Percentiles rank a stretch among this genome's conserved stretches.
phyloP scores from a whole-genome alignment of 2,329 filamentous ascomycete genomes.

The Exophiala spinifera region DNA sequence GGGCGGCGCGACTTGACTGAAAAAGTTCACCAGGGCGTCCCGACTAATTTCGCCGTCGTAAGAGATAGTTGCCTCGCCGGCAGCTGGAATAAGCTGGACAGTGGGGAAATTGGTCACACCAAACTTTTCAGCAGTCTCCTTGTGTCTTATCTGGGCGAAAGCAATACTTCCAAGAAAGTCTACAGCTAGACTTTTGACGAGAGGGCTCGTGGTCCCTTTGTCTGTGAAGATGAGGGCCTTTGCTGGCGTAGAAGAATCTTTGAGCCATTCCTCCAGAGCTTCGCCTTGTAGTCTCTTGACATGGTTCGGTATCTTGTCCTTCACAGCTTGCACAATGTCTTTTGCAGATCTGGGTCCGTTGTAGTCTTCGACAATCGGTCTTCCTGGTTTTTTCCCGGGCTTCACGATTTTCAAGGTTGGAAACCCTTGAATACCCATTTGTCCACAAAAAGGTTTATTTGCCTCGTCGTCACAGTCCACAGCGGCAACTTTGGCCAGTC shows the following conservation, averaged over 20 bases:
- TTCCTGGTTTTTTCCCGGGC: conserved; percentile 75
- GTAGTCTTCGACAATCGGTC: conserved; percentile 86
- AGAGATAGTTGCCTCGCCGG: conserved; percentile 63
- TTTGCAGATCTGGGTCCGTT: conserved; percentile 79
- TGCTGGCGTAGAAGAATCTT: conserved; percentile 62
- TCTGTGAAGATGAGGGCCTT: conserved; percentile 93
- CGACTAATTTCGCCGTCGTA: conserved; percentile 87
- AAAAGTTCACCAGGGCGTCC: conserved; percentile 73
- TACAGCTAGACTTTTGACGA: conserved; percentile 80
- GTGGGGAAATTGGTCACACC: conserved; percentile 75
- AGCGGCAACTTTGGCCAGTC: conserved; percentile 89
- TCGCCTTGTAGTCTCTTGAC: conserved; percentile 79
- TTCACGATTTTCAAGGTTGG: conserved; percentile 92
- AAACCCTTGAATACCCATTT: conserved; percentile 88
- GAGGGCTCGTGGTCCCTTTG: conserved; percentile 80
- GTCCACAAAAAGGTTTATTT: conserved; percentile 83
- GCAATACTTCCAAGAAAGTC: conserved; percentile 80
- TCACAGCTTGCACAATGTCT: conserved; percentile 79
- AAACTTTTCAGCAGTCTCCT: conserved; percentile 71
- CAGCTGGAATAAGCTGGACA: conserved; percentile 73
- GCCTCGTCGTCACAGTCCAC: conserved; percentile 90
- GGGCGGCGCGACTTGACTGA: conserved; percentile 72
- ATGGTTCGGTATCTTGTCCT: conserved; percentile 86
- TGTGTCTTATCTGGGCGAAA: conserved; percentile 79
- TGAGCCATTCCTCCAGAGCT: conserved; percentile 71